These are phyloP conservation scores for Moniliophthora roreri DNA, from an alignment of 1,284 basidiomycete genomes.

Conservation along the genomic window DNA sequence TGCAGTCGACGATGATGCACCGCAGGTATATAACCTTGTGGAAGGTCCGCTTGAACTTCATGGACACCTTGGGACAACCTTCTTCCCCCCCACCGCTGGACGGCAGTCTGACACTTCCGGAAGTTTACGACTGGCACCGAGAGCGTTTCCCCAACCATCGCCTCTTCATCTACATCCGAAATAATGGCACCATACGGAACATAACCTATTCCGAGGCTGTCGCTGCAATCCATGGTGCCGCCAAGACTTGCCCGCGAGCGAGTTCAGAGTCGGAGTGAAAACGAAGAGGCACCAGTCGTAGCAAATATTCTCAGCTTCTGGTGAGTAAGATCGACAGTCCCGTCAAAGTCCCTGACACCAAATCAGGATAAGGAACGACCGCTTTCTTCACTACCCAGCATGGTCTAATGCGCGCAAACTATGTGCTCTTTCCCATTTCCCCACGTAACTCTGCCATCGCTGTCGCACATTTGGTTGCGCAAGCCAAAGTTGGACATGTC, in stretches of 20 bases:
- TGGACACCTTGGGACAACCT: too few relatives aligned
- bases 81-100: conserved; percentile 16
- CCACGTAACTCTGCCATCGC: conserved; percentile 23
- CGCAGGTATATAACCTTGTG: too few relatives aligned
- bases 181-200: conserved; percentile 11
- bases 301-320: conserved; percentile 22
- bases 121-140: conserved; percentile 24
- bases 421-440: conserved; percentile 24
- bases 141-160: conserved; percentile 15
- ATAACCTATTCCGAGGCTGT: conserved; percentile 19
- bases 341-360: not conserved
- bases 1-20: too few relatives aligned
- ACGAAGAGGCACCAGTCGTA: conserved; percentile 15
- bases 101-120: conserved; percentile 17
- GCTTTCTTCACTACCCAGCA: conserved; percentile 17
- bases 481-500: conserved; percentile 10
- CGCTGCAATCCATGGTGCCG: conserved; percentile 12
- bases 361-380: conserved; percentile 16
- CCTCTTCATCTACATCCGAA: conserved; percentile 14
- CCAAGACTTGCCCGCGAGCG: conserved; percentile 11
- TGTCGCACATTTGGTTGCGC: conserved; percentile 18
- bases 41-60: too few relatives aligned
- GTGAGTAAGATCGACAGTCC: conserved; percentile 7
- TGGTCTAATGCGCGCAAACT: conserved; percentile 19
- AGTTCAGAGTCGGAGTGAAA: not conserved